Evolutionary conservation across 495 filamentous ascomycete species (phyloP), one percentile per base, ranked within the genome.

Genomic region (Penicillium coffeae): DNA sequence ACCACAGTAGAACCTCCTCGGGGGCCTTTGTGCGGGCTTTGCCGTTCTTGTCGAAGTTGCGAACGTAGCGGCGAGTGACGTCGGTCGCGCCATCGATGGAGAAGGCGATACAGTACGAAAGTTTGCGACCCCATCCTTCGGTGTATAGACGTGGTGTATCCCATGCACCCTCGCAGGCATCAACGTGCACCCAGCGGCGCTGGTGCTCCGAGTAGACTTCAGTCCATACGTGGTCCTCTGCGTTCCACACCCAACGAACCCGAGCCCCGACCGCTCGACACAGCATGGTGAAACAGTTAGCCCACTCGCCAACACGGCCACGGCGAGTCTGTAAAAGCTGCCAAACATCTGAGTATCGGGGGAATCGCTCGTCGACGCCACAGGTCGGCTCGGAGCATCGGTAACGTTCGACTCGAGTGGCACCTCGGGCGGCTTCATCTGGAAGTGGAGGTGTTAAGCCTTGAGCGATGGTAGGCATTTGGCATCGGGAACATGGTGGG

Each of bases 271-370:
- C 80, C 6, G 93, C 93, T 36, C 93, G 81, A 70, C 93, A 97
- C 16, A 99, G 78, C 93, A 99, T 99, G 66, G 86, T 90, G 71
- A 99, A 99, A 72, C 91, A 96, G 67, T 96, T 96, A 44, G 87
- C 91, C 91, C 94, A 99, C 72, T 99, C 93, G 41, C 93, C 94
- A 46, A 81, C 85, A 48, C 93, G 82, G 20, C 93, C 93, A 51
- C 85, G 81, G 47, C 87, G 73, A 38, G 88, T 90, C 65, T 95
- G 86, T 38, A 98, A 69, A 46, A 97, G 69, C 43, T 89, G 84
- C 88, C 95, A 98, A 14, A 96, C 93, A 64, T 98, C 94, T 41
- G 87, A 90, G 66, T 95, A 98, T 21, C 93, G 84, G 21, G 93
- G 90, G 50, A 96, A 98, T 52, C 93, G 82, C 61, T 96, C 94